Percentiles rank a stretch among this genome's conserved stretches.
Evolutionary conservation across 176 grass and related monocot genomes (phyloP).

Genomic region (Musa itinerans): DNA sequence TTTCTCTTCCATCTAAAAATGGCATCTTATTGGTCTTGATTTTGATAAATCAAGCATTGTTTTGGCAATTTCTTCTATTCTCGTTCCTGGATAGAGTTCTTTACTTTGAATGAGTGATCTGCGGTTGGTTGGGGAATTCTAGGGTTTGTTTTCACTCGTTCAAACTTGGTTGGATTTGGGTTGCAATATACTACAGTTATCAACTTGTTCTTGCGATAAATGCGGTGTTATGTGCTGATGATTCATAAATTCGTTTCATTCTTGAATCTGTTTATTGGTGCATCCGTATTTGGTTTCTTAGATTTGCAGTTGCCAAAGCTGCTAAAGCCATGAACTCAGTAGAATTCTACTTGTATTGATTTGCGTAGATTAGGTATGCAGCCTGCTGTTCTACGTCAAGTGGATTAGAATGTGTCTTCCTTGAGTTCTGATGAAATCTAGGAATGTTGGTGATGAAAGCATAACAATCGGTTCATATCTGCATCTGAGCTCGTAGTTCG

Average conservation of each 20-base stretch:
- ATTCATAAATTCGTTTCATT: background rate
- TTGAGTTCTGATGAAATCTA: background rate
- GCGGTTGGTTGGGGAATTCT: background rate
- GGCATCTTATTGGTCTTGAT: background rate
- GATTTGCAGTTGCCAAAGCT: too few species aligned
- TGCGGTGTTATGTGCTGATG: background rate
- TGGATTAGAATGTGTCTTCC: too few species aligned
- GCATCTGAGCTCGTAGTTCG: background rate
- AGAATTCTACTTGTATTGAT: too few species aligned
- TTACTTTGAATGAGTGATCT: background rate
- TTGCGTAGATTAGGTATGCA: too few species aligned
- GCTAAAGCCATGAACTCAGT: background rate
- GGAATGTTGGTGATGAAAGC: too few species aligned
- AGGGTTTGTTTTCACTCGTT: background rate
- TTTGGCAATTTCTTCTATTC: background rate
- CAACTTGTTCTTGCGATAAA: background rate
- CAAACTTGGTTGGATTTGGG: background rate
- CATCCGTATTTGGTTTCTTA: background rate
- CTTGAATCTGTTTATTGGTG: background rate
- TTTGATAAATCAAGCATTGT: background rate
- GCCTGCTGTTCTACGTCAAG: too few species aligned
- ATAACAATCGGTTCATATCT: background rate
- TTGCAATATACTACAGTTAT: background rate
- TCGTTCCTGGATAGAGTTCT: background rate
- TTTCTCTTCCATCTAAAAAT: background rate